Conservation (phyloP, 176 grass and related monocot genomes). For the Triticum dicoccoides region DNA sequence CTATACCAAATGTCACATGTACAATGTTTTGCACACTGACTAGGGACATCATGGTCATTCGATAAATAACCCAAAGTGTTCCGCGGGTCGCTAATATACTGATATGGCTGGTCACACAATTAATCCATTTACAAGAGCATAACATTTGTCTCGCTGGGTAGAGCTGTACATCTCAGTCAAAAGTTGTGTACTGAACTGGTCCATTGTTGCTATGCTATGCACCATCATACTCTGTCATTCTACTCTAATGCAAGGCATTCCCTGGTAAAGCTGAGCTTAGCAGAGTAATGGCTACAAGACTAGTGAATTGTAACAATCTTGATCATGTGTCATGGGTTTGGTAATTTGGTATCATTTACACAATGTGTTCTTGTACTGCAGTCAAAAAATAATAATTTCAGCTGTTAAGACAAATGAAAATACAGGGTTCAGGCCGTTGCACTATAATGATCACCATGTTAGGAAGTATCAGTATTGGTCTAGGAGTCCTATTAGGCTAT, state of each 20-base stretch:
- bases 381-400: conserved; percentile 23
- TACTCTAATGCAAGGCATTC: not conserved
- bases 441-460: conserved; percentile 2
- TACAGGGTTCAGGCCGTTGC: conserved; percentile 15
- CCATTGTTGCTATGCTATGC: not conserved
- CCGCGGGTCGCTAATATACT: not conserved
- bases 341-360: not conserved
- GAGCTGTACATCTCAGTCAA: not conserved
- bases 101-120: not conserved
- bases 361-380: not conserved
- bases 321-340: not conserved
- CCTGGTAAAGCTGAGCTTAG: not conserved
- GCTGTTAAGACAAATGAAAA: not conserved
- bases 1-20: conserved; percentile 20
- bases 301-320: not conserved
- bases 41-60: not conserved
- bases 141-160: not conserved
- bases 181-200: conserved; percentile 13
- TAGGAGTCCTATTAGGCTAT: too few relatives aligned
- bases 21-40: not conserved
- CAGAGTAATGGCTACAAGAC: not conserved
- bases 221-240: not conserved
- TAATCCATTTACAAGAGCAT: not conserved
- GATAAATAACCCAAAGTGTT: not conserved
- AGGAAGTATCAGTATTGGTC: too few relatives aligned